These are phyloP conservation scores for Tylopilus subfusipes DNA, from an alignment of 768 basidiomycete species.

Conservation along the genomic window DNA sequence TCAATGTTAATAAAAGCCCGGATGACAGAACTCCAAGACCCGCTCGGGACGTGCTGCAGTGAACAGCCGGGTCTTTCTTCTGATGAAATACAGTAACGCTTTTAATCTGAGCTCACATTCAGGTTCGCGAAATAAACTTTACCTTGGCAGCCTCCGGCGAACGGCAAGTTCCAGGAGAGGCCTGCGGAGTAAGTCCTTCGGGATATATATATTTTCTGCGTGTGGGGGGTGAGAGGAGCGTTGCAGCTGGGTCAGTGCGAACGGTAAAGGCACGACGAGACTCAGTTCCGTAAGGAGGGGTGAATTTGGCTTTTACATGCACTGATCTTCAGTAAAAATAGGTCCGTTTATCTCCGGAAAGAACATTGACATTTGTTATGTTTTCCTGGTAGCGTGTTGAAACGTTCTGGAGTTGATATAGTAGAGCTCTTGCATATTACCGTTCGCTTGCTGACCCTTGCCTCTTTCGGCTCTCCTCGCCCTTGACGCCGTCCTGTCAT, in stretches of 20 bases:
- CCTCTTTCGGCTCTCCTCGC: slow-evolving; percentile 10
- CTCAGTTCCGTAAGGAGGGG: slow-evolving; percentile 31
- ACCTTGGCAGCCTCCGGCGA: slow-evolving; percentile 25
- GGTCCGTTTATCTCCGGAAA: slow-evolving; percentile 33
- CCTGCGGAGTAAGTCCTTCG: slow-evolving; percentile 24
- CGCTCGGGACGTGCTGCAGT: slow-evolving; percentile 27
- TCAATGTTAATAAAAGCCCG: slow-evolving; percentile 28
- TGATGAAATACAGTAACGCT: slow-evolving; percentile 23
- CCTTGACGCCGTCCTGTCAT: slow-evolving; percentile 2
- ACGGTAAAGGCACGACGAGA: slow-evolving; percentile 22
- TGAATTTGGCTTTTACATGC: slow-evolving; percentile 33
- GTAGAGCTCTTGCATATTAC: slow-evolving; percentile 16
- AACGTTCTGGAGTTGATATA: slow-evolving; percentile 9
- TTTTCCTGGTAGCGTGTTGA: slow-evolving; percentile 7
- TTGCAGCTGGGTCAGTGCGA: slow-evolving; percentile 7
- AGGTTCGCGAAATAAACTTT: slow-evolving; percentile 30
- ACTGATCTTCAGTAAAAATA: slow-evolving; percentile 30
- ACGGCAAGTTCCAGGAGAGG: slow-evolving; percentile 28
- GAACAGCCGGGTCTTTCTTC: slow-evolving; percentile 16
- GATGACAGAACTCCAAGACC: slow-evolving; percentile 22
- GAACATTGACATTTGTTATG: slow-evolving; percentile 14
- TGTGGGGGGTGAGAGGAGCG: slow-evolving; percentile 3
- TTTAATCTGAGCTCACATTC: slow-evolving; percentile 24
- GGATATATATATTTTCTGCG: slow-evolving; percentile 9
- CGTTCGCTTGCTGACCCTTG: slow-evolving; percentile 7